These are phyloP conservation scores for Podospora sp. DNA, from an alignment of 495 filamentous ascomycete species.

Conservation along the genomic window DNA sequence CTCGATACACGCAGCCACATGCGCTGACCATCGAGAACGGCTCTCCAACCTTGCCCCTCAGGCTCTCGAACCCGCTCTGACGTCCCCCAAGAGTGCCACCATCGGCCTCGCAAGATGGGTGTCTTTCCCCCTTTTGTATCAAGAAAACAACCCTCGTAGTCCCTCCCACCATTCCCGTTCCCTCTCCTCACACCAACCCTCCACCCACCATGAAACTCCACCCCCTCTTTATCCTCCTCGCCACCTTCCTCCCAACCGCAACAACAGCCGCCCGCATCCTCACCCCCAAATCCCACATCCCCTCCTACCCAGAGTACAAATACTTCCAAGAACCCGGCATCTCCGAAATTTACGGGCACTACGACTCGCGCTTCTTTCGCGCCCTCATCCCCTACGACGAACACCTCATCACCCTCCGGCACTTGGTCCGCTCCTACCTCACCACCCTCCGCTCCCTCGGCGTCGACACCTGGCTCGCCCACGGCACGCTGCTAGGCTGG, in stretches of 20 bases:
- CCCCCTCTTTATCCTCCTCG: background rate
- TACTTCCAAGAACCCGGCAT: constrained; percentile 62
- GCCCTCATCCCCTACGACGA: constrained; percentile 62
- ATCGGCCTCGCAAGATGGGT: background rate
- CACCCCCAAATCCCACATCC: constrained; percentile 2
- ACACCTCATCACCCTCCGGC: constrained; percentile 62
- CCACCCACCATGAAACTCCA: background rate
- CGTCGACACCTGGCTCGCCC: constrained; percentile 84
- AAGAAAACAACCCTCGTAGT: background rate
- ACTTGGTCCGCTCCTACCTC: constrained; percentile 76
- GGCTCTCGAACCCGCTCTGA: background rate
- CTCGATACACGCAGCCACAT: background rate
- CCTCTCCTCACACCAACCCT: background rate
- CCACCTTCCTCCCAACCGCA: background rate
- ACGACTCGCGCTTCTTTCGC: constrained; percentile 71
- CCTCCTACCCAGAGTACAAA: constrained; percentile 34
- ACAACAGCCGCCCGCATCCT: background rate
- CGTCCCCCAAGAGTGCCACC: background rate
- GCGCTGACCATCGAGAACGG: background rate
- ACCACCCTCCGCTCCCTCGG: constrained; percentile 62
- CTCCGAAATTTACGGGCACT: constrained; percentile 63
- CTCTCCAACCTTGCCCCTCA: background rate
- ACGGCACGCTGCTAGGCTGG: constrained; percentile 86
- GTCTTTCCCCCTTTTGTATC: background rate
- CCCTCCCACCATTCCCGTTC: background rate